A percentile compares a stretch with the other conserved stretches of the same genome.
These are phyloP conservation scores for Nicotiana undulata DNA, from an alignment of 257 asterid species.

Conservation along the genomic window DNA sequence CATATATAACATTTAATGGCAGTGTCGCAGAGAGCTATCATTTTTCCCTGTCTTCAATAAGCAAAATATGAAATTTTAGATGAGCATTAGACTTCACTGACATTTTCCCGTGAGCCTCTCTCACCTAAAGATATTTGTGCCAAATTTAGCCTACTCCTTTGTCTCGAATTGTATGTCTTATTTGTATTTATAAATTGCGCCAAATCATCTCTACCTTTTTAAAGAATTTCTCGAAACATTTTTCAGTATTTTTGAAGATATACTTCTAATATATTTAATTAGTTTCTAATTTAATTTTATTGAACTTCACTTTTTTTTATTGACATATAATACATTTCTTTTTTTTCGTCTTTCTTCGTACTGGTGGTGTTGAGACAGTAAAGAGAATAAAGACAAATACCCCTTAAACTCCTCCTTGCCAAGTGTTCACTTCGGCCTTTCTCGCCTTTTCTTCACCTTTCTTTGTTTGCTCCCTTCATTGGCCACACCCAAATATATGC, in stretches of 20 bases:
- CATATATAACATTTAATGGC: neutral
- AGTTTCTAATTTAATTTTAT: neutral
- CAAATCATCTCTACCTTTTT: neutral
- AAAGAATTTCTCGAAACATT: neutral
- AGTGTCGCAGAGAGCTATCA: neutral
- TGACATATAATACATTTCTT: too few relatives aligned
- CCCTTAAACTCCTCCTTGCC: neutral
- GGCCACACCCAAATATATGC: neutral
- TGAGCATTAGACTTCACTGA: neutral
- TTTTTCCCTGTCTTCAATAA: neutral
- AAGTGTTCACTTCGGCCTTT: neutral
- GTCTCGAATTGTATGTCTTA: neutral
- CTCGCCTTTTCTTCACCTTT: neutral
- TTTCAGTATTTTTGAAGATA: neutral
- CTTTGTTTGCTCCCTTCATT: neutral
- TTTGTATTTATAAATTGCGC: neutral
- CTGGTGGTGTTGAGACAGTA: neutral
- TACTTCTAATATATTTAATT: neutral
- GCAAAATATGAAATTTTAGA: neutral
- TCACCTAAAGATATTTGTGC: neutral
- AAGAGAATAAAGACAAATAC: neutral
- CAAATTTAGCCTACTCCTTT: neutral
- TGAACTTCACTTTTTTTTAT: neutral
- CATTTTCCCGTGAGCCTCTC: conserved; percentile 1
- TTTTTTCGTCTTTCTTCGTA: too few relatives aligned